Conservation (phyloP, 345 rosid species). For the Gossypium australe region DNA sequence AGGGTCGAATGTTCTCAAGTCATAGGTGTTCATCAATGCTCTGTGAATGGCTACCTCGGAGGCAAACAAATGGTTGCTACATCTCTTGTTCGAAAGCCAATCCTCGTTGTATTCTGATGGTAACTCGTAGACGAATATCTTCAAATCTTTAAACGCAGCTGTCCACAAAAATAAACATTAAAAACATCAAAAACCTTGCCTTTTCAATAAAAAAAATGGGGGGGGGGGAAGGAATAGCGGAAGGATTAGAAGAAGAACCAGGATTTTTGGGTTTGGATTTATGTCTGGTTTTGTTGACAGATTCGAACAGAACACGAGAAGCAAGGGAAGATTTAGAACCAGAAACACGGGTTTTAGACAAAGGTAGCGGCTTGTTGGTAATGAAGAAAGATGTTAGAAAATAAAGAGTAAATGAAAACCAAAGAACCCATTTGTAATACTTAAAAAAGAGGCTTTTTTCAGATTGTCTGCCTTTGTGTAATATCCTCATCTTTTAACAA, state of each 20-base stretch:
- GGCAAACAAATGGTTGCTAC: conserved; percentile 84
- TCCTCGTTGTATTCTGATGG: conserved; percentile 68
- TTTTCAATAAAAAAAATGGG: background rate
- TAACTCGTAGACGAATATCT: conserved; percentile 67
- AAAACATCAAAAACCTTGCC: background rate
- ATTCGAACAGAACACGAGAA: conserved; percentile 69
- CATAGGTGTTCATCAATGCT: conserved; percentile 49
- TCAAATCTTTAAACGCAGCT: conserved; percentile 58
- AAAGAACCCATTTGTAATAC: conserved; percentile 81
- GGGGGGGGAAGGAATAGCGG: no score
- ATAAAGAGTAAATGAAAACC: conserved; percentile 64
- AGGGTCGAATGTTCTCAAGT: conserved; percentile 63
- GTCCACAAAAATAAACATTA: background rate
- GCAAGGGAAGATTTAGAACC: conserved; percentile 57
- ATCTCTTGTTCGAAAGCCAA: conserved; percentile 79
- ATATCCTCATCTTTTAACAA: conserved; percentile 41
- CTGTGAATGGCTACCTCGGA: conserved; percentile 90
- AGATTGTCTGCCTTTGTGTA: conserved; percentile 34
- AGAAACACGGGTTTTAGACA: conserved; percentile 31
- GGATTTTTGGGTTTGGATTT: conserved; percentile 18
- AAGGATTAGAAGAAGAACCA: conserved; percentile 25
- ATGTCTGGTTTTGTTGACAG: conserved; percentile 30
- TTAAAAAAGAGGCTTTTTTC: conserved; percentile 45
- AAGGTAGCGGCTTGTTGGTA: conserved; percentile 45
- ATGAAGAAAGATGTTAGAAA: conserved; percentile 65